phyloP scores from a whole-genome alignment of 75 land plant species.

The Sequoiadendron giganteum region DNA sequence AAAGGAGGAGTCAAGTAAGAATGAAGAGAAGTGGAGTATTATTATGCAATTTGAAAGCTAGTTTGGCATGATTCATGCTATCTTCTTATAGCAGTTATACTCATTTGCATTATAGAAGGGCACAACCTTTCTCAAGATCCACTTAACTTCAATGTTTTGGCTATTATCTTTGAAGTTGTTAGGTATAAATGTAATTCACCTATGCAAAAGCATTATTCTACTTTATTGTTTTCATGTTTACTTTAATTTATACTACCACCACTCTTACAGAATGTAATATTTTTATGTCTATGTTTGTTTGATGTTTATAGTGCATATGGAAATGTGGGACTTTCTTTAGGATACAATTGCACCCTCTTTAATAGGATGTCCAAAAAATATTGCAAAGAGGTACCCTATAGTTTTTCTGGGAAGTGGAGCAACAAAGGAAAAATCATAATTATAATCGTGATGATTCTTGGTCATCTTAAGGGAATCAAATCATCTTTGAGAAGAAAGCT shows the following conservation, averaged over 20 bases:
- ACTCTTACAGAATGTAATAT: not conserved
- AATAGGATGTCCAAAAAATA: not conserved
- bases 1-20: not conserved
- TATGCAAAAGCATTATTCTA: not conserved
- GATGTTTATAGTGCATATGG: conserved; percentile 39
- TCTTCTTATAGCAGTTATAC: conserved; percentile 46
- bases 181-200: conserved; percentile 32
- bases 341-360: conserved; percentile 32
- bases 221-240: not conserved
- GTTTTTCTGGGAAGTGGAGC: conserved; percentile 57
- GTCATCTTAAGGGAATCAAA: conserved; percentile 18
- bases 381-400: conserved; percentile 24
- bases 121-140: conserved; percentile 52
- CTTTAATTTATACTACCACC: not conserved
- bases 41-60: not conserved
- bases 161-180: conserved; percentile 67
- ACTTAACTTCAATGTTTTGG: conserved; percentile 70
- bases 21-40: not conserved
- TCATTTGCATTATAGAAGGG: conserved; percentile 67
- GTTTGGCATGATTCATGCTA: conserved; percentile 12
- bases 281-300: not conserved
- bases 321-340: conserved; percentile 44
- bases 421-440: conserved; percentile 21
- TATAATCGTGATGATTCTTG: conserved; percentile 33
- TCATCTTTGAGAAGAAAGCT: not conserved